Conservation (phyloP, 2,329 filamentous ascomycete genomes). For the Dryadomyces quercivorus region DNA sequence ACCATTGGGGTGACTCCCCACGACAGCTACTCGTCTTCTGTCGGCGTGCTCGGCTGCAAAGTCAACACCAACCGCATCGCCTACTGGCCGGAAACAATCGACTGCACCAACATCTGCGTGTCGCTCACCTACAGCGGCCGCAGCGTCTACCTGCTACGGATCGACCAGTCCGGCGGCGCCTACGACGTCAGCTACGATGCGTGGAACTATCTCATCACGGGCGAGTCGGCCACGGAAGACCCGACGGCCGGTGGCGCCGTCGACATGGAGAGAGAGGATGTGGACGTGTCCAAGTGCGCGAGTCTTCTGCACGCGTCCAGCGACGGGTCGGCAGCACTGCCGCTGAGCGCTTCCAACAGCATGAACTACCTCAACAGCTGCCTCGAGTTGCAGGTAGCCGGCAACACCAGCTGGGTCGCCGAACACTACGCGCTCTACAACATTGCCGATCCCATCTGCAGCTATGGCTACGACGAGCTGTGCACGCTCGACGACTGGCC, state of each 20-base stretch:
- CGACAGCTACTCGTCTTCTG: conserved; percentile 39
- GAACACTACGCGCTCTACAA: conserved; percentile 37
- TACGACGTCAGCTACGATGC: conserved; percentile 48
- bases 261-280: conserved; percentile 32
- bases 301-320: conserved; percentile 31
- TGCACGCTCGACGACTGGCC: conserved; percentile 33
- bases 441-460: conserved; percentile 35
- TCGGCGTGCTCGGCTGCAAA: conserved; percentile 46
- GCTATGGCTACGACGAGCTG: conserved; percentile 30
- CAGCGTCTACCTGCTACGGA: conserved; percentile 40
- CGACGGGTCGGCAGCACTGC: conserved; percentile 7
- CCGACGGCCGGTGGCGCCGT: conserved; percentile 35
- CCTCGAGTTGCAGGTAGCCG: conserved; percentile 18
- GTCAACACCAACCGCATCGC: conserved; percentile 46
- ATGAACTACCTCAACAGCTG: conserved; percentile 40
- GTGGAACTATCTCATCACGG: conserved; percentile 41
- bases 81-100: conserved; percentile 40
- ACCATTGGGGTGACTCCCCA: conserved; percentile 38
- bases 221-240: conserved; percentile 30
- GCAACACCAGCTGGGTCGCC: conserved; percentile 30
- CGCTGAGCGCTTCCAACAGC: conserved; percentile 33
- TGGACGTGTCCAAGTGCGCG: conserved; percentile 31
- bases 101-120: conserved; percentile 44
- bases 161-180: conserved; percentile 42
- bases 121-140: conserved; percentile 35